These are phyloP conservation scores for Amborella trichopoda DNA, from an alignment of 164 flowering plant species.

Conservation along the genomic window DNA sequence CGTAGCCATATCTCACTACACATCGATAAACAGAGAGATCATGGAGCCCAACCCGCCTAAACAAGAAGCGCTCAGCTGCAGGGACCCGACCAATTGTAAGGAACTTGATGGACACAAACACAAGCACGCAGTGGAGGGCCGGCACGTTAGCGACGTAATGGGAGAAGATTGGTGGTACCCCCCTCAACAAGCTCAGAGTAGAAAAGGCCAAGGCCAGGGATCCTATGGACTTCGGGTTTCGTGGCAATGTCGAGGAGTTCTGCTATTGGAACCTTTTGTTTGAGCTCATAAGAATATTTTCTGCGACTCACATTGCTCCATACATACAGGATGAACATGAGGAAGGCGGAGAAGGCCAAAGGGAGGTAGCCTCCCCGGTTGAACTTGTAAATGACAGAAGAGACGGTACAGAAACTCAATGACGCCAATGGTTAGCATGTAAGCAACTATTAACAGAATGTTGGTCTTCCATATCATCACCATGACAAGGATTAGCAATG, in stretches of 20 bases:
- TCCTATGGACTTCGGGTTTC: constrained; percentile 1
- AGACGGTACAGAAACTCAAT: constrained; percentile 15
- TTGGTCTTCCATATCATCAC: constrained; percentile 20
- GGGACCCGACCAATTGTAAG: constrained; percentile 16
- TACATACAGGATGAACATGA: constrained; percentile 12
- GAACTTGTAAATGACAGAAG: constrained; percentile 18
- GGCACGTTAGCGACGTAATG: constrained; percentile 14
- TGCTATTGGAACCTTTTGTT: constrained; percentile 9
- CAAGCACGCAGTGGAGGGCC: constrained; percentile 13
- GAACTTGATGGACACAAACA: constrained; percentile 16
- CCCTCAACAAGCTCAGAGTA: constrained; percentile 28
- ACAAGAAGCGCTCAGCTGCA: constrained; percentile 14
- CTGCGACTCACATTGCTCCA: constrained; percentile 19
- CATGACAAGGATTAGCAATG: constrained; percentile 13
- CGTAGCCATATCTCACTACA: constrained; percentile 20
- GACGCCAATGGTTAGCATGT: constrained; percentile 1
- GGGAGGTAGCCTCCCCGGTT: constrained; percentile 18
- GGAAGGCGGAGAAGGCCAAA: constrained; percentile 9
- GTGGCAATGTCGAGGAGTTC: constrained; percentile 4
- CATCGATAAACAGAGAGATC: constrained; percentile 12
- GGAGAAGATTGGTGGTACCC: constrained; percentile 22
- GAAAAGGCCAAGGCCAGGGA: constrained; percentile 19
- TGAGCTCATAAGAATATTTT: constrained; percentile 15
- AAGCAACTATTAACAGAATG: constrained; percentile 6
- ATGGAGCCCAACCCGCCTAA: constrained; percentile 6